Percentiles rank a stretch among this genome's conserved stretches.
Conservation (phyloP, 2,329 filamentous ascomycete genomes). For the Aspergillus sp. region DNA sequence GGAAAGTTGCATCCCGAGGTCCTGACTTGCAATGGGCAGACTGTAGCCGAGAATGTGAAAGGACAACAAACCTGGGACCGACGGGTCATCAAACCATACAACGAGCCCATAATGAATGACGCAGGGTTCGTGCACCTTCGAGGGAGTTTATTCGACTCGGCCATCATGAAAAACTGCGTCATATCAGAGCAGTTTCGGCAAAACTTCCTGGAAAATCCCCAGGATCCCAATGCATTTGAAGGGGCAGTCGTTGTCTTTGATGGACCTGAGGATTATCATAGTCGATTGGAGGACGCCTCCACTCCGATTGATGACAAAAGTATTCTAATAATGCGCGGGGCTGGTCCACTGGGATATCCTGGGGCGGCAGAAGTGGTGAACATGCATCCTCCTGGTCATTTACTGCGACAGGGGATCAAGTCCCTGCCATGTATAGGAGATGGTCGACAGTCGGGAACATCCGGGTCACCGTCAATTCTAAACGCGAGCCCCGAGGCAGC, state of each 20-base stretch:
- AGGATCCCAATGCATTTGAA: constrained; percentile 51
- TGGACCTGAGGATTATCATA: constrained; percentile 51
- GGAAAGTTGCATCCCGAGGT: constrained; percentile 46
- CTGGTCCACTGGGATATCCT: constrained; percentile 52
- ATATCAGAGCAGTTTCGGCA: constrained; percentile 48
- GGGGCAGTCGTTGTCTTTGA: constrained; percentile 51
- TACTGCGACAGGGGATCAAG: constrained; percentile 48
- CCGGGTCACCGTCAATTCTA: constrained; percentile 56
- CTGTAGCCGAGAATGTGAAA: constrained; percentile 44
- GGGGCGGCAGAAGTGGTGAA: constrained; percentile 55
- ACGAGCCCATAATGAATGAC: constrained; percentile 48
- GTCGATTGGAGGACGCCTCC: constrained; percentile 43
- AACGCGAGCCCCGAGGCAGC: constrained; percentile 58
- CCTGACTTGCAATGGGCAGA: constrained; percentile 50
- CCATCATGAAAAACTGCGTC: constrained; percentile 56
- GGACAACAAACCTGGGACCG: constrained; percentile 53
- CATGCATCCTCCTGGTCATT: constrained; percentile 50
- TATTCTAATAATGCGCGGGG: constrained; percentile 52
- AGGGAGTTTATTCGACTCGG: constrained; percentile 52
- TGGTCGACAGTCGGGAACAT: constrained; percentile 57
- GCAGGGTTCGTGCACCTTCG: constrained; percentile 54
- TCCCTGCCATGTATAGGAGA: constrained; percentile 55
- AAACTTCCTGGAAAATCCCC: constrained; percentile 47
- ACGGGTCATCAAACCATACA: constrained; percentile 47
- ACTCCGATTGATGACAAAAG: constrained; percentile 42